These are phyloP conservation scores for Schizochytrium sp. DNA, from an alignment of 108 stramenopile species.

Conservation along the genomic window DNA sequence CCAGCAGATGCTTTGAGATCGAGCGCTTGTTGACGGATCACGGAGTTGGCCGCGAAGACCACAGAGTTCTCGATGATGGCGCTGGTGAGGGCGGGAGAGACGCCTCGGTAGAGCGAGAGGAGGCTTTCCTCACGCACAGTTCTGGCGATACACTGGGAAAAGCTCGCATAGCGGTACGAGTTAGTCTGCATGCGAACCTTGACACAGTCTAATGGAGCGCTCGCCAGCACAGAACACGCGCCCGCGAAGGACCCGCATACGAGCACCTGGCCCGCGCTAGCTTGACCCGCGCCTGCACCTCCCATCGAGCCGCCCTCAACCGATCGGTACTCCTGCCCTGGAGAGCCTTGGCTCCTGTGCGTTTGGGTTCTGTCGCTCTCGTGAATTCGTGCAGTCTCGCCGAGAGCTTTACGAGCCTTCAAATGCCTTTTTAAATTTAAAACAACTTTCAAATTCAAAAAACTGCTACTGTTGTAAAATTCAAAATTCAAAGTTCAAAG, in stretches of 20 bases:
- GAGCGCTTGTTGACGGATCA: neutral
- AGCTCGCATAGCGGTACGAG: neutral
- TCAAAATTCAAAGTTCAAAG: too few relatives aligned
- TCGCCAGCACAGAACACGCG: constrained; percentile 14
- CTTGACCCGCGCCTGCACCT: neutral
- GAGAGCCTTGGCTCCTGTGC: too few relatives aligned
- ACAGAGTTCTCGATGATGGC: constrained; percentile 66
- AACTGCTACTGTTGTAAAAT: too few relatives aligned
- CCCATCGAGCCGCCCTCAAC: too few relatives aligned
- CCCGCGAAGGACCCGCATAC: constrained; percentile 57
- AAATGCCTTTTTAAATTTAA: too few relatives aligned
- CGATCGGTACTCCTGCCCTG: too few relatives aligned
- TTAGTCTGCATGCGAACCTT: constrained; percentile 57
- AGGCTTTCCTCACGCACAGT: constrained; percentile 39
- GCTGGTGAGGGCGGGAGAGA: constrained; percentile 56
- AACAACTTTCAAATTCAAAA: too few relatives aligned
- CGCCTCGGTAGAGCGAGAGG: constrained; percentile 58
- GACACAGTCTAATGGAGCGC: constrained; percentile 57
- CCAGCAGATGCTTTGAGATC: neutral
- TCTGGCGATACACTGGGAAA: neutral
- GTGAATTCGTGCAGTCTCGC: too few relatives aligned
- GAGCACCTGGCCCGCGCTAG: constrained; percentile 36
- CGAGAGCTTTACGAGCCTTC: too few relatives aligned
- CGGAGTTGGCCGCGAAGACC: constrained; percentile 63
- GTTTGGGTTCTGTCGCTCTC: too few relatives aligned